Conservation (phyloP, 2,329 filamentous ascomycete species). For the Sporothrix mexicana region DNA sequence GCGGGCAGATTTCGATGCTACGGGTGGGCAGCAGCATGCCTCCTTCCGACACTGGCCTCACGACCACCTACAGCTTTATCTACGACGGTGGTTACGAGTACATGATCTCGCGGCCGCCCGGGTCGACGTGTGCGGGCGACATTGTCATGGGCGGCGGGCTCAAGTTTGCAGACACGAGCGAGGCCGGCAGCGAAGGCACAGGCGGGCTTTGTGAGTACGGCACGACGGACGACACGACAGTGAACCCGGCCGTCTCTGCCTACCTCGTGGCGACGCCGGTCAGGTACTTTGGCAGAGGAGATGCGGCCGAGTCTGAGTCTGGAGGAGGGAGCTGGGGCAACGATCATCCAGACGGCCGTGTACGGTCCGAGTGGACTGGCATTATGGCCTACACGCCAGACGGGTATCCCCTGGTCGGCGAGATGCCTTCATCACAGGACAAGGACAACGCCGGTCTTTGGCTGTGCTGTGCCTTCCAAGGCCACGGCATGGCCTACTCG, state of each 20-base stretch:
- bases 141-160: slow-evolving; percentile 68
- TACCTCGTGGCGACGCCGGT: slow-evolving; percentile 53
- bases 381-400: slow-evolving; percentile 64
- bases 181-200: slow-evolving; percentile 50
- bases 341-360: slow-evolving; percentile 49
- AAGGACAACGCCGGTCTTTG: slow-evolving; percentile 53
- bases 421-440: slow-evolving; percentile 46
- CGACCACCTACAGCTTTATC: slow-evolving; percentile 66
- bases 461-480: slow-evolving; percentile 66
- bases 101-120: slow-evolving; percentile 64
- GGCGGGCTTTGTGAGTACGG: slow-evolving; percentile 58
- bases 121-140: slow-evolving; percentile 52
- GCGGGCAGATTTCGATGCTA: slow-evolving; percentile 58
- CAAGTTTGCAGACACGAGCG: slow-evolving; percentile 39
- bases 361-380: slow-evolving; percentile 56
- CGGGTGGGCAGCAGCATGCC: slow-evolving; percentile 47
- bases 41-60: slow-evolving; percentile 44
- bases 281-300: slow-evolving; percentile 56
- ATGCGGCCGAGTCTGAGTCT: no score
- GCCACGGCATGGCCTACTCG: slow-evolving; percentile 70
- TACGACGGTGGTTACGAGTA: slow-evolving; percentile 69
- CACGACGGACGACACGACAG: slow-evolving; percentile 60
- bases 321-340: slow-evolving; percentile 51
- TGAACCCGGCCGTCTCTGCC: slow-evolving; percentile 57
- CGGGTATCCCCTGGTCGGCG: slow-evolving; percentile 58